Percentiles rank a stretch among this genome's conserved stretches.
These are phyloP conservation scores for Serpula lacrymans DNA, from an alignment of 768 basidiomycete genomes.

Conservation along the genomic window DNA sequence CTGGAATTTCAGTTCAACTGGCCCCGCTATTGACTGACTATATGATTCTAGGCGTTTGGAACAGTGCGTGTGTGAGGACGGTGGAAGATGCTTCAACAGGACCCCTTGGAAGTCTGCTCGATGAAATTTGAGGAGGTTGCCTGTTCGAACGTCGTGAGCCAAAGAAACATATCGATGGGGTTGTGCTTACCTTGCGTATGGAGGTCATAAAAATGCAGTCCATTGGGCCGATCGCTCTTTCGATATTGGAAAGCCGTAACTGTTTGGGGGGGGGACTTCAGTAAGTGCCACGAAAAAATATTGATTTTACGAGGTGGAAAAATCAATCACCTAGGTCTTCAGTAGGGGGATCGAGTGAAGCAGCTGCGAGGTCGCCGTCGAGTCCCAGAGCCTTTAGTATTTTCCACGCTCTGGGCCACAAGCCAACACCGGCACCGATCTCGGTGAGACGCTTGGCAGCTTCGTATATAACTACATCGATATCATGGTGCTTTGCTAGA, in stretches of 20 bases:
- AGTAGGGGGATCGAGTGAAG: no score
- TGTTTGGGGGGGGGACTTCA: conserved; percentile 21
- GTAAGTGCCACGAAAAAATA: neutral
- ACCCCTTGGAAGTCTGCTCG: conserved; percentile 65
- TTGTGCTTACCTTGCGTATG: conserved; percentile 58
- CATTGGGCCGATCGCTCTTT: conserved; percentile 57
- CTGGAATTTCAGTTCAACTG: conserved; percentile 51
- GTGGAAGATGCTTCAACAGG: conserved; percentile 47
- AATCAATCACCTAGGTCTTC: no score
- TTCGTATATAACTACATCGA: conserved; percentile 58
- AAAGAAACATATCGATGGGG: conserved; percentile 5
- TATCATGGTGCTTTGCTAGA: conserved; percentile 41
- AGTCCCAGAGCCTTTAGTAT: no score
- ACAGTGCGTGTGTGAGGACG: conserved; percentile 44
- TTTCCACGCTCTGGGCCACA: conserved; percentile 41
- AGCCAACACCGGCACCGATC: conserved; percentile 57
- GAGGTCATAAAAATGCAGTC: conserved; percentile 51
- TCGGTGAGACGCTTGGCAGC: conserved; percentile 46
- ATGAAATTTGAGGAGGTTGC: conserved; percentile 51
- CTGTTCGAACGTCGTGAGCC: conserved; percentile 26
- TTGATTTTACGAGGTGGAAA: no score
- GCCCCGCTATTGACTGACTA: no score
- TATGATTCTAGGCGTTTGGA: conserved; percentile 61
- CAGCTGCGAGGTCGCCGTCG: no score
- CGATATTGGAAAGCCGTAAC: conserved; percentile 53